These are phyloP conservation scores for Populus pruinosa DNA, from an alignment of 345 rosid species.

Conservation along the genomic window DNA sequence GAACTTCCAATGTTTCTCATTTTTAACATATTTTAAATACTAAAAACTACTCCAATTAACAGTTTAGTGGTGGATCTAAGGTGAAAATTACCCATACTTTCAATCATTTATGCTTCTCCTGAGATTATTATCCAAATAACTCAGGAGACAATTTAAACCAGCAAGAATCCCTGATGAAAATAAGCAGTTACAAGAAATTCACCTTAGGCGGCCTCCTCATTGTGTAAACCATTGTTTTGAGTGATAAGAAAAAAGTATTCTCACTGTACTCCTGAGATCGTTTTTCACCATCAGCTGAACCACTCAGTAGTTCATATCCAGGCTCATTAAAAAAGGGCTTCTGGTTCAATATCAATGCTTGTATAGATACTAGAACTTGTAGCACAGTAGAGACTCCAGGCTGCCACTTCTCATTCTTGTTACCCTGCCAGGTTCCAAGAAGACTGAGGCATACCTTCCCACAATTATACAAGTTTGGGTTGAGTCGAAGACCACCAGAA, in stretches of 20 bases:
- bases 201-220: slow-evolving; percentile 90
- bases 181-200: slow-evolving; percentile 13
- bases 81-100: neutral
- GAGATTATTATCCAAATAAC: neutral
- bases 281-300: slow-evolving; percentile 49
- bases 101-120: neutral
- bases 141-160: neutral
- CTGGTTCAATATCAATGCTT: slow-evolving; percentile 79
- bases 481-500: slow-evolving; percentile 78
- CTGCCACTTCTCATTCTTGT: slow-evolving; percentile 74
- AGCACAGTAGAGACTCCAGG: slow-evolving; percentile 72
- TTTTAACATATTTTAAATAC: neutral
- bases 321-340: slow-evolving; percentile 93
- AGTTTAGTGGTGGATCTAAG: neutral
- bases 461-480: slow-evolving; percentile 67
- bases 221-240: slow-evolving; percentile 66
- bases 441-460: slow-evolving; percentile 96
- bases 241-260: slow-evolving; percentile 51
- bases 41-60: neutral
- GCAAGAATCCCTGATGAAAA: neutral
- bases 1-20: neutral
- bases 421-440: slow-evolving; percentile 87
- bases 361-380: slow-evolving; percentile 93
- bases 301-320: slow-evolving; percentile 44
- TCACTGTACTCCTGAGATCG: slow-evolving; percentile 60